Evolutionary conservation across 2,329 filamentous ascomycete species (phyloP).

Genomic region (Aureobasidium sp.): DNA sequence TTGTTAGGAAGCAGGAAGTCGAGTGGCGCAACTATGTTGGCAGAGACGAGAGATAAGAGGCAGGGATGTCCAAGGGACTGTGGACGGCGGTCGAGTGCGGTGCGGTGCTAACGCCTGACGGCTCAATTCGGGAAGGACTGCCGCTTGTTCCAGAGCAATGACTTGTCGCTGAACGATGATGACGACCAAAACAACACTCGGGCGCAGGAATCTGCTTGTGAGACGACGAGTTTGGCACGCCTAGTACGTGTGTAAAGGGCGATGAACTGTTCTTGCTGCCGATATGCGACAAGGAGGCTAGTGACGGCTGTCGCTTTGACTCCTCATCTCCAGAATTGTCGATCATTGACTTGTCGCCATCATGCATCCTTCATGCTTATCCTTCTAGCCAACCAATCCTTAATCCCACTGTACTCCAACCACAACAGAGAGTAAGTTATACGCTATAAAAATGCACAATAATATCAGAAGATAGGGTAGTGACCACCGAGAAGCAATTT

Average conservation of each 20-base stretch:
- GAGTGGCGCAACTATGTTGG: neutral
- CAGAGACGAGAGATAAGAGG: neutral
- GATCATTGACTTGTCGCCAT: neutral
- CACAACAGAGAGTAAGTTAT: too few relatives aligned
- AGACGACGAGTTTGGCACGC: constrained; percentile 1
- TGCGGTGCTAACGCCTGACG: neutral
- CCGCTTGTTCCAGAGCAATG: neutral
- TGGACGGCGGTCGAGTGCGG: neutral
- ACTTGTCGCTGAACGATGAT: neutral
- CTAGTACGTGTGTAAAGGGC: neutral
- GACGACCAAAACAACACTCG: neutral
- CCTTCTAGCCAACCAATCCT: neutral
- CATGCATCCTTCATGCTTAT: neutral
- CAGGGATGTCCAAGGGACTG: neutral
- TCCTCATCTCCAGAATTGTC: neutral
- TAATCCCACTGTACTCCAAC: neutral
- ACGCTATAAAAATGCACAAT: too few relatives aligned
- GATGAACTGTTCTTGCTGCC: neutral
- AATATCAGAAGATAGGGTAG: too few relatives aligned
- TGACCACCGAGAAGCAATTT: too few relatives aligned
- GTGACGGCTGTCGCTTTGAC: neutral
- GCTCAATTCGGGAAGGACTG: neutral
- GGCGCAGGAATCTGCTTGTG: neutral
- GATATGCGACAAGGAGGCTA: neutral
- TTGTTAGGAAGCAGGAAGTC: neutral